Base-by-base conservation (phyloP, 2,329 filamentous ascomycete genomes). In the Trichophyton benhamiae region DNA sequence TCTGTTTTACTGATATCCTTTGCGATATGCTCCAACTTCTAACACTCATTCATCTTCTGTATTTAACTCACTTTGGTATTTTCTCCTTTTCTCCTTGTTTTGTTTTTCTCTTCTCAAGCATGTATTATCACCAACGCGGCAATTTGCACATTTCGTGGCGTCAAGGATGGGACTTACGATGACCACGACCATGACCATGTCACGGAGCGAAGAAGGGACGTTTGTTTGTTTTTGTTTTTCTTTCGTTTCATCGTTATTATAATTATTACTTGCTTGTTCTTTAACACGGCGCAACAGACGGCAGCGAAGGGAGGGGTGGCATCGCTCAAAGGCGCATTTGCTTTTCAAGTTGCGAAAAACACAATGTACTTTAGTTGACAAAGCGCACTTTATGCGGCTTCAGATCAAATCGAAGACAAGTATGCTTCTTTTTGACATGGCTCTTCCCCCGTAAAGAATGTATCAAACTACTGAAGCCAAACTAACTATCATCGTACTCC, bases 1-100 rank as follows among this genome's bases (percentile, higher is more conserved):
- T 25, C 49, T 55, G 49, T 11, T 33, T 17, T 33, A 17, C 49
- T 55, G 49, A 55, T 49, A 49, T 55, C 20, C 13, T 36, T n/a
- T 27, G 27, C 49, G 25, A 55, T 55, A 55, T 55, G 49, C 49
- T 55, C 49, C 49, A 27, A 55, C 25, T 20, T 55, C 49, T 55
- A 38, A 55, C 49, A 36, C 27, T 55, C 49, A 27, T 55, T 55
- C 49, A 55, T 55, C 49, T 55, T 55, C 49, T 36, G 49, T 36
- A 55, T 55, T 55, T 55, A 55, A 55, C 49, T 13, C 49, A 36
- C 49, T 55, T 55, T 55, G 49, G 49, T 55, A 55, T 55, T 55
- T 30, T 49, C 46, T 27, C 25, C 11, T 5, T 27, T 52, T 52
- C 30, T 2, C 7, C 3, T 52, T 33, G 9, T 17, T 20, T 55